These are phyloP conservation scores for Priceomyces haplophilus DNA, from an alignment of 805 yeast genomes.

Conservation along the genomic window DNA sequence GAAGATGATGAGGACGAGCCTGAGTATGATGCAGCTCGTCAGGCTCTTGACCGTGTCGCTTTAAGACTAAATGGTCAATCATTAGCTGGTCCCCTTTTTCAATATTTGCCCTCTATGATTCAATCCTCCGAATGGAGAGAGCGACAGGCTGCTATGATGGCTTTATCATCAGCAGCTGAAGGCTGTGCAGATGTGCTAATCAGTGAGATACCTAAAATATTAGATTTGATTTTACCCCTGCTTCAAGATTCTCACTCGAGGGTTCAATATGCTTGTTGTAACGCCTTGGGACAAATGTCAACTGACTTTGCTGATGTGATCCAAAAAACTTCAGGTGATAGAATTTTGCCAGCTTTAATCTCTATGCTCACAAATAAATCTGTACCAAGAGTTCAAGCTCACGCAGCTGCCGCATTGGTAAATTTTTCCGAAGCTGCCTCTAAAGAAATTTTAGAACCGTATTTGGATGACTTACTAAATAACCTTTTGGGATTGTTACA, in stretches of 20 bases:
- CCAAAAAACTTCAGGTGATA: constrained; percentile 74
- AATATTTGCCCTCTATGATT: constrained; percentile 80
- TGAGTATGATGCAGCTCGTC: constrained; percentile 88
- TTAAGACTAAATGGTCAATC: constrained; percentile 79
- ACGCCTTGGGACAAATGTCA: constrained; percentile 93
- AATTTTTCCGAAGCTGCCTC: constrained; percentile 92
- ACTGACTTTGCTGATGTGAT: constrained; percentile 92
- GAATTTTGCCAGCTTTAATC: constrained; percentile 84
- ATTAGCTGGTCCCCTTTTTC: constrained; percentile 82
- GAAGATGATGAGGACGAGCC: constrained; percentile 77
- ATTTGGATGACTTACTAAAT: constrained; percentile 73
- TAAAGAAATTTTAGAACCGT: constrained; percentile 87
- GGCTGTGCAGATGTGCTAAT: constrained; percentile 91
- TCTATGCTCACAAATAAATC: constrained; percentile 70
- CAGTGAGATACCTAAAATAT: constrained; percentile 72
- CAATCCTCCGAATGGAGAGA: constrained; percentile 82
- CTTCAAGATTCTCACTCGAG: constrained; percentile 85
- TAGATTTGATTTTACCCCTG: constrained; percentile 84
- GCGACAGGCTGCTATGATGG: constrained; percentile 96
- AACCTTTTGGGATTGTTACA: constrained; percentile 74
- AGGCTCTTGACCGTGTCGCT: constrained; percentile 88
- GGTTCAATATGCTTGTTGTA: constrained; percentile 96
- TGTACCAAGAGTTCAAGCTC: constrained; percentile 92
- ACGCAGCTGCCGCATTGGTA: constrained; percentile 97
- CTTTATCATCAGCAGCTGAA: constrained; percentile 93